Base-by-base conservation (phyloP, 768 basidiomycete genomes). In the Kwoniella newhampshirensis region DNA sequence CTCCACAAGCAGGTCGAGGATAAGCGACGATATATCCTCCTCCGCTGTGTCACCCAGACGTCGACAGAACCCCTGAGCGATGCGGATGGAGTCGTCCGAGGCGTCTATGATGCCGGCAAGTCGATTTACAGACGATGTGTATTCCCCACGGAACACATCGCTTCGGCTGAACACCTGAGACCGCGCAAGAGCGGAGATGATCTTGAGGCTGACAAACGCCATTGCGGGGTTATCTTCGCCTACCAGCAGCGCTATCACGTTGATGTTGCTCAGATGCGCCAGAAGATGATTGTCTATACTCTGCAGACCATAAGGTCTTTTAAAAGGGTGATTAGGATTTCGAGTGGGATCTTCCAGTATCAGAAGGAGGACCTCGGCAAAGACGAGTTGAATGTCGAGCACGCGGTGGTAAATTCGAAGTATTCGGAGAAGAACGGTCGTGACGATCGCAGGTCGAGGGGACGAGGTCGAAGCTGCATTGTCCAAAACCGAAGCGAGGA, bases 311-410 rank as follows among this genome's bases (percentile, higher is more conserved):
- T 62, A 55, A 9, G 65, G 56, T 58, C 67, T 30, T 49, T 62
- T 52, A 71, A 68, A 56, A 81, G 82, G 59, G 84, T 83, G 55
- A 85, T 80, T 54, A 25, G 53, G 48, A 30, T 52, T 60, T 9
- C 67, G 67, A 21, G 63, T 50, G 3, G 66, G 66, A 52, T 90
- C 86, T 18, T 83, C 79, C 7, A 93, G 81, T 20, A 87, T 77
- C 1, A 91, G 90, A 2, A 94, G 78, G 46, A 94, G 82, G 21
- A 92, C 85, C 52, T 97, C 91, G 39, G 92, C 80, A 80, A 93
- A 96, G 53, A 91, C 82, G 47, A 88, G 86, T 70, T 98, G 92
- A 25, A 91, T 82, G 61, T 91, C 88, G 55, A 97, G 79, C 0
- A 88, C 82, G 1, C 91, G 86, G 59, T 85, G 83, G 15, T 90